Conservation (phyloP, 2,329 filamentous ascomycete species). For the Penicillium sp. region DNA sequence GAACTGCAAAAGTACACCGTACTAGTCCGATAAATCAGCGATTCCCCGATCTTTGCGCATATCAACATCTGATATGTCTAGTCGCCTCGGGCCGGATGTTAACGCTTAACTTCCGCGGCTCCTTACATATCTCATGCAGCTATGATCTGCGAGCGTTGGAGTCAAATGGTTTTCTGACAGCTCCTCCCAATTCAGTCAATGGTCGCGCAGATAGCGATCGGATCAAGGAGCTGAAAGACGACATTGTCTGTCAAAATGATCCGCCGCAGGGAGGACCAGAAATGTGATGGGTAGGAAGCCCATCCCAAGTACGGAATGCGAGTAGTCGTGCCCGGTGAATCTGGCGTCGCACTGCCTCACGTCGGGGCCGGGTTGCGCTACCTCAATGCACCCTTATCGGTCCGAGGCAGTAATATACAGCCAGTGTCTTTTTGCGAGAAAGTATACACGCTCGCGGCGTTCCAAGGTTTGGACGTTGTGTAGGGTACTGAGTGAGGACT, state of each 20-base stretch:
- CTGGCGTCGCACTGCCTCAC: background rate
- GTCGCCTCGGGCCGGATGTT: slow-evolving; percentile 38
- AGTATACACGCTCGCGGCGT: no score
- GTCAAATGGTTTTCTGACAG: slow-evolving; percentile 57
- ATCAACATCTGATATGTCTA: slow-evolving; percentile 29
- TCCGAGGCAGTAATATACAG: no score
- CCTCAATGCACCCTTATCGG: no score
- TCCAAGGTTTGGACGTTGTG: background rate
- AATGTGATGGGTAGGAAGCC: background rate
- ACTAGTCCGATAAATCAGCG: background rate
- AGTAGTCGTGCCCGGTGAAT: background rate
- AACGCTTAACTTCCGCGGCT: slow-evolving; percentile 72
- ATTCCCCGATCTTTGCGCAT: slow-evolving; percentile 1
- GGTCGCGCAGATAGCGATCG: background rate
- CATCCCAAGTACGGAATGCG: background rate
- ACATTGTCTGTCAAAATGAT: background rate
- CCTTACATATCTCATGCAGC: slow-evolving; percentile 63
- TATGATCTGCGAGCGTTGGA: slow-evolving; percentile 67
- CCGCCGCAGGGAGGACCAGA: background rate
- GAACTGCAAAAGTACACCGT: no score
- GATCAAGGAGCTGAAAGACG: background rate
- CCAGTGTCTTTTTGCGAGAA: no score
- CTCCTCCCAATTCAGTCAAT: slow-evolving; percentile 12
- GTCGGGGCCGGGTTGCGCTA: background rate
- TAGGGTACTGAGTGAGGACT: background rate